These are phyloP conservation scores for Ceratobasidium theobromae DNA, from an alignment of 1,284 basidiomycete species.

Conservation along the genomic window DNA sequence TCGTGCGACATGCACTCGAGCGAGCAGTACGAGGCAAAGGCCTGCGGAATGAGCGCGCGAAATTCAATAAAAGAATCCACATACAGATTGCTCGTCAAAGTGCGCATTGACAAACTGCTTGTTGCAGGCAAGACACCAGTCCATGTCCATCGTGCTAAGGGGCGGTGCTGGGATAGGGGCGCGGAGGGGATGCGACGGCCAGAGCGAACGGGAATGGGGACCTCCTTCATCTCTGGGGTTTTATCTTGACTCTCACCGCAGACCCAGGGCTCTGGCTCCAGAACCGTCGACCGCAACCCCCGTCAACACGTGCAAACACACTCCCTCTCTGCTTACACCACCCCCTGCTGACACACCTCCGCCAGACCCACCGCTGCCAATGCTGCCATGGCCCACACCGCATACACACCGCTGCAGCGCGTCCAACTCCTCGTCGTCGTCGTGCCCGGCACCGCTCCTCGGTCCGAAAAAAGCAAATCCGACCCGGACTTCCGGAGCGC, in stretches of 20 bases:
- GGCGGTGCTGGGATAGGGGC: neutral
- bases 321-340: no score
- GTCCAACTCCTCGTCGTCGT: no score
- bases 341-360: no score
- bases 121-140: slow-evolving; percentile 31
- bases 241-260: neutral
- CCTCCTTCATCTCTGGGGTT: neutral
- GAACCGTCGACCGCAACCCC: neutral
- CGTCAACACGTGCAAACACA: neutral
- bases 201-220: neutral
- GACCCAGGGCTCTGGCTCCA: neutral
- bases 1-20: slow-evolving; percentile 31
- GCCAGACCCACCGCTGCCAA: no score
- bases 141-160: slow-evolving; percentile 22
- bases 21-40: slow-evolving; percentile 25
- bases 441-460: no score
- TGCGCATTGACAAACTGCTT: slow-evolving; percentile 20
- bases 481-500: no score
- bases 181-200: neutral
- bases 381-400: no score
- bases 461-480: no score
- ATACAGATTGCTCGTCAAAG: neutral
- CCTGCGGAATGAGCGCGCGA: neutral
- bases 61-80: neutral
- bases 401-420: no score